phyloP scores from a whole-genome alignment of 2,329 filamentous ascomycete species.

The Falciphora oryzae region DNA sequence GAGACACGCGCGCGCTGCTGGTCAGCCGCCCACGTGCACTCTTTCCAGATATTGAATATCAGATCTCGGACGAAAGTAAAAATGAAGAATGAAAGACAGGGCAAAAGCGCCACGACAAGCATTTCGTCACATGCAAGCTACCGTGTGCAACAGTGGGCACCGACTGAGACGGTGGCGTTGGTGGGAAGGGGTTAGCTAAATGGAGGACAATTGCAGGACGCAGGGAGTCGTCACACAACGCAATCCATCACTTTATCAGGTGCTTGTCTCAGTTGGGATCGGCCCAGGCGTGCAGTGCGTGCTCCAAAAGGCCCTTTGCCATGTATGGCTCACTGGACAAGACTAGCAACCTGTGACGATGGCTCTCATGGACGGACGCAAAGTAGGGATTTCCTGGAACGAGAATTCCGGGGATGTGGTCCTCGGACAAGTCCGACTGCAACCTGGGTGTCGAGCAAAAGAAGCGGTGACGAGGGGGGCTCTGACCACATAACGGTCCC shows the following conservation, averaged over 20 bases:
- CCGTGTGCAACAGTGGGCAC: not conserved
- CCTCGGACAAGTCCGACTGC: conserved; percentile 8
- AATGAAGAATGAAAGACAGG: too few relatives aligned
- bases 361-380: too few relatives aligned
- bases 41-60: too few relatives aligned
- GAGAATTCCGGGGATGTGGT: not conserved
- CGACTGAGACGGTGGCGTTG: too few relatives aligned
- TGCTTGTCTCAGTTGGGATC: not conserved
- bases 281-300: not conserved
- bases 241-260: not conserved
- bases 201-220: not conserved
- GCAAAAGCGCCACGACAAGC: too few relatives aligned
- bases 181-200: not conserved
- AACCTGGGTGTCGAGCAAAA: not conserved
- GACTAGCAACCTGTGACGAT: not conserved
- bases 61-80: too few relatives aligned
- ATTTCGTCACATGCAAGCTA: too few relatives aligned
- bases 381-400: not conserved
- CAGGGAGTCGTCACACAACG: not conserved
- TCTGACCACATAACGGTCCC: not conserved
- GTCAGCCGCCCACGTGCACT: too few relatives aligned
- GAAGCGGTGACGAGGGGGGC: not conserved
- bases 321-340: too few relatives aligned
- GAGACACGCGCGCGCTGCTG: too few relatives aligned
- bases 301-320: too few relatives aligned